Percentiles rank a stretch among this genome's conserved stretches.
phyloP scores from a whole-genome alignment of 371 early-diverging fungal species.

The Quaeritorhiza haematococci region DNA sequence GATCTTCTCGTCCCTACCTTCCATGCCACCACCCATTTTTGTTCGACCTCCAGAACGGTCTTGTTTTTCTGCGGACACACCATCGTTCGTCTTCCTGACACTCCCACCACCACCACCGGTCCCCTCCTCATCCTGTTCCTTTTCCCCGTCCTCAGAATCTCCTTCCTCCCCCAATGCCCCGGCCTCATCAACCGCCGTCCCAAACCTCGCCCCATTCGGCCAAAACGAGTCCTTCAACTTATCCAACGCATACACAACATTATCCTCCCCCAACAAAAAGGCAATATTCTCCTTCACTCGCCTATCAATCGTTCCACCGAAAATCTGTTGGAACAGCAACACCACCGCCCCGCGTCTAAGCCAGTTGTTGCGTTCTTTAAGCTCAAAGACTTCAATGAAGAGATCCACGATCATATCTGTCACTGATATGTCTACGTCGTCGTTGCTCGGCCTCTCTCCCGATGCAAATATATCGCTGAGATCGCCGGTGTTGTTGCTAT shows the following conservation, averaged over 20 bases:
- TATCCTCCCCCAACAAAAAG: constrained; percentile 36
- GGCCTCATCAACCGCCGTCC: constrained; percentile 16
- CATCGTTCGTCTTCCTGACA: constrained; percentile 2
- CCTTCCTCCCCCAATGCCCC: too few species aligned
- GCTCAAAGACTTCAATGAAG: constrained; percentile 81
- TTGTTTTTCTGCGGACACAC: neutral
- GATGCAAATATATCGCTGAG: too few species aligned
- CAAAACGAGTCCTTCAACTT: constrained; percentile 42
- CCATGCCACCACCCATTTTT: too few species aligned
- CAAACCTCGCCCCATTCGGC: constrained; percentile 42
- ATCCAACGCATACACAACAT: constrained; percentile 38
- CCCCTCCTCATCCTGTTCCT: constrained; percentile 12
- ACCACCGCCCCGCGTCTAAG: constrained; percentile 78
- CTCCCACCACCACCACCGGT: too few species aligned
- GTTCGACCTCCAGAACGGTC: too few species aligned
- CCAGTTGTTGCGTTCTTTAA: constrained; percentile 83
- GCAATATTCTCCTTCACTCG: constrained; percentile 42
- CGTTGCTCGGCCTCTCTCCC: too few species aligned
- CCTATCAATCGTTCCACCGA: constrained; percentile 83
- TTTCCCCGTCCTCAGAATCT: too few species aligned
- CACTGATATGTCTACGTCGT: constrained; percentile 52
- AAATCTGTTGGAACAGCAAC: constrained; percentile 74
- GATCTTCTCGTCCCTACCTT: too few species aligned
- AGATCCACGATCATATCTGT: constrained; percentile 74
- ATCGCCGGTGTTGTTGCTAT: too few species aligned